These are phyloP conservation scores for Penicillium nordicum DNA, from an alignment of 2,329 filamentous ascomycete species.

Conservation along the genomic window DNA sequence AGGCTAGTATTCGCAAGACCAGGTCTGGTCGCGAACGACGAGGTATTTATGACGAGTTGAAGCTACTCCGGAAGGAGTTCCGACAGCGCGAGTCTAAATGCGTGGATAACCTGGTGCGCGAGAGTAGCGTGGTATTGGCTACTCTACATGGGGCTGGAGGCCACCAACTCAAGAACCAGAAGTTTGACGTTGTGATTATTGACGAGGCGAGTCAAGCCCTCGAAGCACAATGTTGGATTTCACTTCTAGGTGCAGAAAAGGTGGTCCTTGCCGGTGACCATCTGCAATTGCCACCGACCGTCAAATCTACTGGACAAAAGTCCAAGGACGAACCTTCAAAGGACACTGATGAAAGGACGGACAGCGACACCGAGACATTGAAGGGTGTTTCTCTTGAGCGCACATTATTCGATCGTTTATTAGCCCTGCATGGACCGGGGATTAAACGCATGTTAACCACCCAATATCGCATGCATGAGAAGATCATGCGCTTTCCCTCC, in stretches of 20 bases:
- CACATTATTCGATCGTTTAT: slow-evolving; percentile 88
- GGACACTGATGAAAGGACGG: slow-evolving; percentile 31
- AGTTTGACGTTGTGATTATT: slow-evolving; percentile 91
- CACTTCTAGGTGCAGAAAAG: slow-evolving; percentile 74
- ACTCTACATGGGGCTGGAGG: slow-evolving; percentile 91
- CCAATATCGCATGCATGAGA: slow-evolving; percentile 97
- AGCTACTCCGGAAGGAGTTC: slow-evolving; percentile 82
- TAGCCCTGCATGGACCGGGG: slow-evolving; percentile 71
- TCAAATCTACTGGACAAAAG: slow-evolving; percentile 66
- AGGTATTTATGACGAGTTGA: slow-evolving; percentile 80
- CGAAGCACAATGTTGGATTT: slow-evolving; percentile 96
- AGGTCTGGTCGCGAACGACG: slow-evolving; percentile 73
- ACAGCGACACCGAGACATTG: slow-evolving; percentile 32
- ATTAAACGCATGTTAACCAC: slow-evolving; percentile 96
- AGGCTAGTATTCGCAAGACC: slow-evolving; percentile 83
- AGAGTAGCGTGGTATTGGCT: slow-evolving; percentile 83
- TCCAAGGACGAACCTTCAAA: slow-evolving; percentile 33
- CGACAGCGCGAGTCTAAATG: slow-evolving; percentile 79
- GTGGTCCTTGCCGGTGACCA: slow-evolving; percentile 91
- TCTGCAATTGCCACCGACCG: slow-evolving; percentile 87
- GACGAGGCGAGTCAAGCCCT: slow-evolving; percentile 95
- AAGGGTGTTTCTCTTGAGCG: slow-evolving; percentile 68
- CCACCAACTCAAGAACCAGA: slow-evolving; percentile 71
- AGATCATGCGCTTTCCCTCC: slow-evolving; percentile 92
- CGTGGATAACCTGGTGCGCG: slow-evolving; percentile 68